Conservation (phyloP, 768 basidiomycete genomes). For the Kwoniella bestiolae region DNA sequence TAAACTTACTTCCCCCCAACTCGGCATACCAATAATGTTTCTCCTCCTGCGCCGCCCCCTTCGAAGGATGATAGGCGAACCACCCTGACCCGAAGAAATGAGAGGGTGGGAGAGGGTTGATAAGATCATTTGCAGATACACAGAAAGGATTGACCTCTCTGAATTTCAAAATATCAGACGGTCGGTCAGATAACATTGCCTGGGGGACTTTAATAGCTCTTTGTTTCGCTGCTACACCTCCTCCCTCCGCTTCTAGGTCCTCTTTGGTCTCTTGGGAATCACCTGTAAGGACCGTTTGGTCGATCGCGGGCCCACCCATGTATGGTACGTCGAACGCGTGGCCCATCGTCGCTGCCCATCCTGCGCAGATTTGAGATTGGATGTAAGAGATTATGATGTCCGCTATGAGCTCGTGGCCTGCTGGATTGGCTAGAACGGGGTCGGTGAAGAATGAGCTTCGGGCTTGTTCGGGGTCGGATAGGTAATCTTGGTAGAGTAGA, state of each 20-base stretch:
- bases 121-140: conserved; percentile 91
- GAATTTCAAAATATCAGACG: conserved; percentile 63
- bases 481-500: conserved; percentile 78
- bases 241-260: conserved; percentile 38
- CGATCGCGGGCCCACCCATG: conserved; percentile 58
- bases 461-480: conserved; percentile 68
- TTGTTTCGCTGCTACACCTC: conserved; percentile 57
- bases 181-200: conserved; percentile 68
- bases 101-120: conserved; percentile 91
- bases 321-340: conserved; percentile 68
- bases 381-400: conserved; percentile 88
- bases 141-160: conserved; percentile 89
- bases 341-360: conserved; percentile 77
- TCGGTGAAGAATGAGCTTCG: conserved; percentile 77
- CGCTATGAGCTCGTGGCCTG: conserved; percentile 82
- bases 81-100: conserved; percentile 94
- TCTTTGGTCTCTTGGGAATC: conserved; percentile 28
- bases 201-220: conserved; percentile 68
- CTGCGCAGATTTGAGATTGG: conserved; percentile 82
- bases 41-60: conserved; percentile 62
- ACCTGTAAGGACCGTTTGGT: conserved; percentile 31
- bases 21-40: conserved; percentile 89
- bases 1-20: conserved; percentile 74
- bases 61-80: conserved; percentile 72
- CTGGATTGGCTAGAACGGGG: conserved; percentile 75